Percentiles rank a stretch among this genome's conserved stretches.
phyloP scores from a whole-genome alignment of 202 grass and related monocot species.

The Eragrostis tef region DNA sequence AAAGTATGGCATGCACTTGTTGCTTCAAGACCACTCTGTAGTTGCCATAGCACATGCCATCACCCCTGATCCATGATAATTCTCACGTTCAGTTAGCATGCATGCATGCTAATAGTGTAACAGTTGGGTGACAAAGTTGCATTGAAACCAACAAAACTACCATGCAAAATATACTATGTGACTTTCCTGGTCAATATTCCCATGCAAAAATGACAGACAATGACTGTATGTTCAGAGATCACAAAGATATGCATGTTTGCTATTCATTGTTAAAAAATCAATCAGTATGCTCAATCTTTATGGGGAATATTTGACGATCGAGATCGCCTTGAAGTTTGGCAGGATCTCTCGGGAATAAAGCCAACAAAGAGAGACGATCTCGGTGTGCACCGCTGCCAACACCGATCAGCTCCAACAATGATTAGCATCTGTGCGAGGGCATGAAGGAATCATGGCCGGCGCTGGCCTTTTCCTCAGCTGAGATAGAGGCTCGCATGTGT shows the following conservation, averaged over 20 bases:
- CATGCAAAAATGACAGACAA: slow-evolving; percentile 1
- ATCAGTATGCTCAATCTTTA: background rate
- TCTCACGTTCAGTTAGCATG: background rate
- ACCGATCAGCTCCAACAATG: slow-evolving; percentile 39
- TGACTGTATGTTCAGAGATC: background rate
- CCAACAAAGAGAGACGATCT: slow-evolving; percentile 34
- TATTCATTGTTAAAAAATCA: background rate
- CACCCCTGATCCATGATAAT: slow-evolving; percentile 29
- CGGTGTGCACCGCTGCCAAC: slow-evolving; percentile 1
- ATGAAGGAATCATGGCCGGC: slow-evolving; percentile 45
- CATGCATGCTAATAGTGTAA: background rate
- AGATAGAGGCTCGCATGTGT: slow-evolving; percentile 61
- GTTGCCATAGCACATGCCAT: slow-evolving; percentile 39
- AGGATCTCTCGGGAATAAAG: slow-evolving; percentile 55
- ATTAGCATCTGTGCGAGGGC: slow-evolving; percentile 43
- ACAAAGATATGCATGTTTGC: too few species aligned
- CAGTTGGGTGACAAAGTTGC: background rate
- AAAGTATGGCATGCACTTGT: slow-evolving; percentile 43
- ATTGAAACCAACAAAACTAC: background rate
- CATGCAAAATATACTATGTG: too few species aligned
- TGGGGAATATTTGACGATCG: slow-evolving; percentile 26
- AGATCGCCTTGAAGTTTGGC: slow-evolving; percentile 33
- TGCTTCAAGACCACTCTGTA: slow-evolving; percentile 41
- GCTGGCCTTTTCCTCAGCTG: slow-evolving; percentile 2
- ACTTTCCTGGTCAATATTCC: background rate